Conservation (phyloP, 2,329 filamentous ascomycete species). For the Talaromyces sp. region DNA sequence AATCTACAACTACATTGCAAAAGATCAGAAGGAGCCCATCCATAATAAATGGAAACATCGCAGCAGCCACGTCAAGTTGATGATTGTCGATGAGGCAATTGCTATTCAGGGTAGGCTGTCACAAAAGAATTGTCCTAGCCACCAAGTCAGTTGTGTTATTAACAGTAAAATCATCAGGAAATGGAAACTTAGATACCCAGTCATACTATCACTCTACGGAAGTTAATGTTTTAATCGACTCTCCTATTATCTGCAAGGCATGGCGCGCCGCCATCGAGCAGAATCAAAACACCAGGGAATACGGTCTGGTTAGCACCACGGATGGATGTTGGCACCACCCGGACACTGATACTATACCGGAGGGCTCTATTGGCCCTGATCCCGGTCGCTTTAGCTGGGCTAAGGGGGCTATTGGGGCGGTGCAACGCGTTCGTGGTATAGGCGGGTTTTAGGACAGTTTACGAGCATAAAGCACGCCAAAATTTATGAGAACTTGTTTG, state of each 20-base stretch:
- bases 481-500: neutral
- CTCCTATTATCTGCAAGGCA: constrained; percentile 51
- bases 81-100: constrained; percentile 65
- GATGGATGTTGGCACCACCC: constrained; percentile 62
- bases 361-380: constrained; percentile 49
- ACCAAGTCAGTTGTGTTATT: neutral
- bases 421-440: constrained; percentile 53
- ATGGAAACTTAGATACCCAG: constrained; percentile 76
- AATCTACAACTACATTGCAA: constrained; percentile 67
- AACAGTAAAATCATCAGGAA: constrained; percentile 37
- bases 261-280: constrained; percentile 60
- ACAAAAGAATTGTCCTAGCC: no score
- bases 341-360: constrained; percentile 40
- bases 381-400: constrained; percentile 55
- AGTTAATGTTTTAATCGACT: constrained; percentile 71
- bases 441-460: constrained; percentile 45
- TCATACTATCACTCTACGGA: constrained; percentile 75
- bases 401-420: constrained; percentile 53
- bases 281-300: constrained; percentile 63
- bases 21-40: constrained; percentile 65
- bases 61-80: constrained; percentile 70
- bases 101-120: constrained; percentile 54
- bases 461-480: neutral
- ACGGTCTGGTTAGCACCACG: constrained; percentile 48
- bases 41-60: constrained; percentile 61